phyloP scores from a whole-genome alignment of 345 rosid species.

The Arabis alpina region DNA sequence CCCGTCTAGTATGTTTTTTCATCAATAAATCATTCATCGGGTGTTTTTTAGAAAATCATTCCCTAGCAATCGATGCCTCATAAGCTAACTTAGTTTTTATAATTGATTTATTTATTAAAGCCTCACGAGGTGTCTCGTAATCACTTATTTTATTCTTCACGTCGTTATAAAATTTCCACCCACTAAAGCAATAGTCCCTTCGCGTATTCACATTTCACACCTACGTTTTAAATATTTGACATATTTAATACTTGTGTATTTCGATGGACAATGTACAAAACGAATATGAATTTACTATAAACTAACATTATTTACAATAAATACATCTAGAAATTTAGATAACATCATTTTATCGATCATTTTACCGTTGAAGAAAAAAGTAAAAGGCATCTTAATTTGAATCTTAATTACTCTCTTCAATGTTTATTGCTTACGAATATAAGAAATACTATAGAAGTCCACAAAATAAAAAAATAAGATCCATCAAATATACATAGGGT shows the following conservation, averaged over 20 bases:
- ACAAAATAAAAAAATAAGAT: too few relatives aligned
- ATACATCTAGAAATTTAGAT: too few relatives aligned
- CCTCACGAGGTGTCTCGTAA: constrained; percentile 10
- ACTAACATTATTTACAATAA: not conserved
- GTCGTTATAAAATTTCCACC: constrained; percentile 35
- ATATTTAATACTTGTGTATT: not conserved
- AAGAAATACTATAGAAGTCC: too few relatives aligned
- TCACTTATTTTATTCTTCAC: constrained; percentile 23
- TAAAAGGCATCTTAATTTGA: too few relatives aligned
- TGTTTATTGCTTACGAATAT: too few relatives aligned
- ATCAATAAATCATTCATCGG: not conserved
- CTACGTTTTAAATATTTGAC: not conserved
- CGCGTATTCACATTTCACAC: constrained; percentile 40
- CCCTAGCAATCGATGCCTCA: too few relatives aligned
- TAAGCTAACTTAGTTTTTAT: not conserved
- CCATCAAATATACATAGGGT: too few relatives aligned
- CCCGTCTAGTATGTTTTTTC: not conserved
- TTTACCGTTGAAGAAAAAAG: not conserved
- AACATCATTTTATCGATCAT: not conserved
- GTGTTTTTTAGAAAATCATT: too few relatives aligned
- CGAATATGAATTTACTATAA: not conserved
- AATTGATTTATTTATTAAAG: not conserved
- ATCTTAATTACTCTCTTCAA: too few relatives aligned
- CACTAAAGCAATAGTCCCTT: constrained; percentile 37
- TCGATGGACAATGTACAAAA: not conserved